A percentile compares a stretch with the other conserved stretches of the same genome.
Evolutionary conservation across 163 green algal genomes (phyloP).

Genomic region (Scenedesmus sp.): DNA sequence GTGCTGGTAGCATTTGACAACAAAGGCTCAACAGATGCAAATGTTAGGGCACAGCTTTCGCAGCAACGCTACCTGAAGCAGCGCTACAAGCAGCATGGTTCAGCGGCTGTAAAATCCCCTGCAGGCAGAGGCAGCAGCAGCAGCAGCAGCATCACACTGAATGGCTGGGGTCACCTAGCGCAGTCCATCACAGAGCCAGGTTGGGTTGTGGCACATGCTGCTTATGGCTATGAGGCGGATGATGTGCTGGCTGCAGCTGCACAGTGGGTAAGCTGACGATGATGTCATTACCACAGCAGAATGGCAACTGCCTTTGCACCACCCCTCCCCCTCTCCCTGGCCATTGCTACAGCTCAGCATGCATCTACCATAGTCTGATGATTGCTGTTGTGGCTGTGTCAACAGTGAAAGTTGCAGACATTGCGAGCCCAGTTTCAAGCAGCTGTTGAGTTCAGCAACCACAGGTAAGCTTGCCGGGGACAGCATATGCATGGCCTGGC

Average conservation of each 20-base stretch:
- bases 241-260: conserved; percentile 44
- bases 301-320: too few relatives aligned
- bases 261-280: conserved; percentile 43
- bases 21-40: conserved; percentile 17
- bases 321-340: too few relatives aligned
- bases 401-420: too few relatives aligned
- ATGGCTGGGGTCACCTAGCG: conserved; percentile 24
- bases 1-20: conserved; percentile 44
- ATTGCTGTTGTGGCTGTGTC: not conserved
- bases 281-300: too few relatives aligned
- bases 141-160: not conserved
- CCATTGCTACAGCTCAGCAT: too few relatives aligned
- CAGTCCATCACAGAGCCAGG: not conserved
- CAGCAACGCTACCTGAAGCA: conserved; percentile 1
- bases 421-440: too few relatives aligned
- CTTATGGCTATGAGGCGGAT: conserved; percentile 44
- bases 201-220: not conserved
- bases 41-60: conserved; percentile 30
- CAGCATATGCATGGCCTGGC: too few relatives aligned
- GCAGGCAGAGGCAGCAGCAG: not conserved
- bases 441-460: too few relatives aligned
- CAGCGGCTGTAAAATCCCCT: not conserved
- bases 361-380: too few relatives aligned
- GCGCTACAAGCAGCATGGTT: conserved; percentile 15
- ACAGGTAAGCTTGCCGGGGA: too few relatives aligned